These are phyloP conservation scores for Hypoxylon sp. DNA, from an alignment of 2,329 filamentous ascomycete genomes.

Conservation along the genomic window DNA sequence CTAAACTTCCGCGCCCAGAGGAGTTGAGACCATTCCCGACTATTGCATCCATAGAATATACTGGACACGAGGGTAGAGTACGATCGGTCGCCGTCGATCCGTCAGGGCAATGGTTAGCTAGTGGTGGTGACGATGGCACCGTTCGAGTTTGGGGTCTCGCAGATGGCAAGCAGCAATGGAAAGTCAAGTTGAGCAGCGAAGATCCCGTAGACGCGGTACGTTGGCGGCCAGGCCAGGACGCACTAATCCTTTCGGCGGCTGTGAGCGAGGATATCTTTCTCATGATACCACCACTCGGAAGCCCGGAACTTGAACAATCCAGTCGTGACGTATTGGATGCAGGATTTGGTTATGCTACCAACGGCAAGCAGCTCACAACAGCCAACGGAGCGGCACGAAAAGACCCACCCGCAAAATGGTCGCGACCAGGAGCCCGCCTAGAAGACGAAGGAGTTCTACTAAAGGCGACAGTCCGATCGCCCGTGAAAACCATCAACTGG, in stretches of 20 bases:
- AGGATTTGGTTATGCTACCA: constrained; percentile 93
- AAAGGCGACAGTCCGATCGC: constrained; percentile 81
- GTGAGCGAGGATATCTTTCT: constrained; percentile 88
- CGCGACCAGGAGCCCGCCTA: constrained; percentile 78
- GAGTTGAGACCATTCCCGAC: constrained; percentile 97
- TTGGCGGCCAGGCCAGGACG: constrained; percentile 88
- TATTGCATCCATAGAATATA: constrained; percentile 86
- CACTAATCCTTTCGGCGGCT: constrained; percentile 84
- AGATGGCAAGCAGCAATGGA: constrained; percentile 90
- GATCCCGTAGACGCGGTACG: constrained; percentile 86
- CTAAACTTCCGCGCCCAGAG: constrained; percentile 91
- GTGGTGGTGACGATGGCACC: constrained; percentile 93
- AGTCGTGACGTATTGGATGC: constrained; percentile 84
- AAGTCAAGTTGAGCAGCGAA: constrained; percentile 80
- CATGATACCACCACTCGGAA: constrained; percentile 78
- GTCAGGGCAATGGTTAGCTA: constrained; percentile 86
- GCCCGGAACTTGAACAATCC: constrained; percentile 78
- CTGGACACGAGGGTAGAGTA: constrained; percentile 89
- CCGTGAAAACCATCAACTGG: constrained; percentile 91
- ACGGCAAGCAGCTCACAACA: constrained; percentile 68
- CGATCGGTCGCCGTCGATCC: constrained; percentile 88
- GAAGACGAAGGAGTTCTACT: constrained; percentile 84
- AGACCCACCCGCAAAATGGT: constrained; percentile 84
- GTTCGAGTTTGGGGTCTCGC: constrained; percentile 90
- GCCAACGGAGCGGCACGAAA: constrained; percentile 72